phyloP scores from a whole-genome alignment of 2,329 filamentous ascomycete species.

The Westerdykella aurantiaca region DNA sequence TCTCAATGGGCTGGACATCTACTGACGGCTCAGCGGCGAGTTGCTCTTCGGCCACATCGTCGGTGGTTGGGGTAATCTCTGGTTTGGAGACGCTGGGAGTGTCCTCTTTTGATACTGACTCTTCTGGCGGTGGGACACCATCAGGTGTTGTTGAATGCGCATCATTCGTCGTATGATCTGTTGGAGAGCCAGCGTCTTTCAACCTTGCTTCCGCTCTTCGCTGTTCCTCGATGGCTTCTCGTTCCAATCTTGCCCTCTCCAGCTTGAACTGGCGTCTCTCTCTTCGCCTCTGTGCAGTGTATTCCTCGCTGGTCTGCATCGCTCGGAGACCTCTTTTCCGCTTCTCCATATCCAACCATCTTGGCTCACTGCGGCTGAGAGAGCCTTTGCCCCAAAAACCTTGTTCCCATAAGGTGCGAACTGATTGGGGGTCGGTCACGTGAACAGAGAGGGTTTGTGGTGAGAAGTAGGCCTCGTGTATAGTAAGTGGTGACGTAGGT shows the following conservation, averaged over 20 bases:
- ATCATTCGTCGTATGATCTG: not conserved
- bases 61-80: not conserved
- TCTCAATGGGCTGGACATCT: slow-evolving; percentile 3
- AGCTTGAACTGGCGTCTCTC: slow-evolving; percentile 82
- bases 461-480: slow-evolving; percentile 76
- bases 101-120: not conserved
- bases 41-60: slow-evolving; percentile 7
- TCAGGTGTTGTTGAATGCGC: not conserved
- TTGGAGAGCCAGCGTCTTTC: slow-evolving; percentile 6
- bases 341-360: slow-evolving; percentile 81
- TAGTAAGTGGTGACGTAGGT: slow-evolving; percentile 58
- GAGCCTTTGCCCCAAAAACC: slow-evolving; percentile 96
- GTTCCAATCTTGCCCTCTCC: slow-evolving; percentile 82
- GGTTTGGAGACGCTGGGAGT: not conserved
- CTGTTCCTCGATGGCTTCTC: slow-evolving; percentile 73
- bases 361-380: slow-evolving; percentile 89
- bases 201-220: slow-evolving; percentile 50
- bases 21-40: not conserved
- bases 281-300: slow-evolving; percentile 68
- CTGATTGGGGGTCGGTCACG: slow-evolving; percentile 67
- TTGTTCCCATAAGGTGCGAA: slow-evolving; percentile 86
- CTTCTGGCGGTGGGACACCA: not conserved
- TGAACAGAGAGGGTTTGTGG: slow-evolving; percentile 75
- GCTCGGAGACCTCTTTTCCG: slow-evolving; percentile 60
- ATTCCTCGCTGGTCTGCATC: slow-evolving; percentile 71